These are phyloP conservation scores for Stemphylium beticola DNA, from an alignment of 2,329 filamentous ascomycete species.

Conservation along the genomic window DNA sequence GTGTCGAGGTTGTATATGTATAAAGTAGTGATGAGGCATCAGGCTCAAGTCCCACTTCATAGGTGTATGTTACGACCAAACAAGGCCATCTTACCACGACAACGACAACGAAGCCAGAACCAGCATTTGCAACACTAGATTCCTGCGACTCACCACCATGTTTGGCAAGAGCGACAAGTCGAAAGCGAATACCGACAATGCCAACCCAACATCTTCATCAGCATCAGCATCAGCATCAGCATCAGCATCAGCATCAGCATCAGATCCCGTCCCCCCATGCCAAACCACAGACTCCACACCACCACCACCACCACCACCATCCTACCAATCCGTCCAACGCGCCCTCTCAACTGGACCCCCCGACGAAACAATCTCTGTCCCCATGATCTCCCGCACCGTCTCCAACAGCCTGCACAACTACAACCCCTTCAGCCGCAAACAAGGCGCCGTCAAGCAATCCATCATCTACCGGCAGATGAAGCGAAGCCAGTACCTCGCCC, in stretches of 20 bases:
- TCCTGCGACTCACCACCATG: too few relatives aligned
- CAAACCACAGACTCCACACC: background rate
- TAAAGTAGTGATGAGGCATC: too few relatives aligned
- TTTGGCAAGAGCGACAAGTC: too few relatives aligned
- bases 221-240: background rate
- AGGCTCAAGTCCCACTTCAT: too few relatives aligned
- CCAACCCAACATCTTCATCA: background rate
- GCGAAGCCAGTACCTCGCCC: constrained; percentile 35
- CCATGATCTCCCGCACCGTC: constrained; percentile 17
- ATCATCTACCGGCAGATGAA: constrained; percentile 18
- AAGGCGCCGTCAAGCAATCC: constrained; percentile 1
- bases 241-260: background rate
- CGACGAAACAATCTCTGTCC: constrained; percentile 21
- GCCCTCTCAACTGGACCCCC: constrained; percentile 13
- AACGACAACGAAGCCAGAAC: too few relatives aligned
- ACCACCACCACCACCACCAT: constrained; percentile 11
- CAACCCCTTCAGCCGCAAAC: constrained; percentile 23
- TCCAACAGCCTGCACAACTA: constrained; percentile 14
- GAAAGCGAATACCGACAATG: too few relatives aligned
- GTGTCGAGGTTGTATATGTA: too few relatives aligned
- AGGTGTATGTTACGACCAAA: too few relatives aligned
- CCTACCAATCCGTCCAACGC: constrained; percentile 13
- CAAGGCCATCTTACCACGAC: too few relatives aligned
- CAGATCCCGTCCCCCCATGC: too few relatives aligned
- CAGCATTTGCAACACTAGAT: too few relatives aligned